Conservation (phyloP, 345 rosid genomes). For the Dipteronia dyeriana region DNA sequence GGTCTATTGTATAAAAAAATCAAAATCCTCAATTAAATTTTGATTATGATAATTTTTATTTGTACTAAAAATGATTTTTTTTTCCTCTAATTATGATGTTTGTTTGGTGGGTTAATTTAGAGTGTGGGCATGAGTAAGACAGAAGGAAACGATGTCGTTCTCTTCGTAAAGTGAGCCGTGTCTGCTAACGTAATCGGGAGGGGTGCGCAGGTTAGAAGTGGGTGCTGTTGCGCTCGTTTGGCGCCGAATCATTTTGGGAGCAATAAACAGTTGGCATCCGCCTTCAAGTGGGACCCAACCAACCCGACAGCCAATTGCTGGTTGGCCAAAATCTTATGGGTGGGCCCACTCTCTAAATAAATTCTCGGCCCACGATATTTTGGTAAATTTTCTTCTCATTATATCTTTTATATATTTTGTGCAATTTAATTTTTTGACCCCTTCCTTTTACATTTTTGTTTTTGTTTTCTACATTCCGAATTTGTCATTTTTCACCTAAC, state of each 20-base stretch:
- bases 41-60: not conserved
- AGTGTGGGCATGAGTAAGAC: conserved; percentile 6
- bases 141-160: conserved; percentile 20
- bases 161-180: not conserved
- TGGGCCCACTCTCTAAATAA: not conserved
- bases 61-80: not conserved
- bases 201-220: not conserved
- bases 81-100: not conserved
- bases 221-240: not conserved
- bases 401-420: not conserved
- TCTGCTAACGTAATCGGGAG: not conserved
- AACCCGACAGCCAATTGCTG: conserved; percentile 18
- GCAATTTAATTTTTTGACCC: too few species aligned
- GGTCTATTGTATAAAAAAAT: not conserved
- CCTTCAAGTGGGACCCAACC: conserved; percentile 1
- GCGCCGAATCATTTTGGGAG: conserved; percentile 15
- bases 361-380: conserved; percentile 10
- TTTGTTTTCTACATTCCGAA: too few species aligned
- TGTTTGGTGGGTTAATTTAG: not conserved
- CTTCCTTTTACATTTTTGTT: too few species aligned
- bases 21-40: not conserved
- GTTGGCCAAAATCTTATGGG: conserved; percentile 31
- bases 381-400: not conserved
- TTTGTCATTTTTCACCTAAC: not conserved
- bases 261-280: conserved; percentile 16